A percentile compares a stretch with the other conserved stretches of the same genome.
phyloP scores from a whole-genome alignment of 345 rosid genomes.

The Reutealis trisperma region DNA sequence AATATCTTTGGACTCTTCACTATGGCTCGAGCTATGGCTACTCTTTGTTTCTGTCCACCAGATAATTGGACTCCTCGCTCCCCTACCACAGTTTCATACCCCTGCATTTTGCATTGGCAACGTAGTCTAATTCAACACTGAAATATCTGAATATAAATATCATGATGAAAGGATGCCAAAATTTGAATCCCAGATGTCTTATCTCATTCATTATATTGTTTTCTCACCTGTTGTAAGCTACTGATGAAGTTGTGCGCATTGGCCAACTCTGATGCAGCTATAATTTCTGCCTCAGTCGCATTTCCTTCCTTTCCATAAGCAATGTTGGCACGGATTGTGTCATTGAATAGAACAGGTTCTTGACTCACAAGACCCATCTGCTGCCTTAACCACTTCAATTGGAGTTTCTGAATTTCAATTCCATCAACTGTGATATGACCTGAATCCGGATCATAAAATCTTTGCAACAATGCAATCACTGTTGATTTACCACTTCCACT shows the following conservation, averaged over 20 bases:
- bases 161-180: too few relatives aligned
- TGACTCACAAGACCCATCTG: conserved; percentile 47
- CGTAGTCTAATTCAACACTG: neutral
- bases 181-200: neutral
- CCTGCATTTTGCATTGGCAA: conserved; percentile 35
- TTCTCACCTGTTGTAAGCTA: conserved; percentile 36
- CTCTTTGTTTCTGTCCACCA: conserved; percentile 51
- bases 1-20: conserved; percentile 45
- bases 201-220: neutral
- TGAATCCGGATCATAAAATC: conserved; percentile 62
- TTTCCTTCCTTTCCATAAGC: conserved; percentile 62
- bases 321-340: conserved; percentile 63
- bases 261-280: conserved; percentile 52
- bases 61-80: conserved; percentile 57
- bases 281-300: conserved; percentile 54
- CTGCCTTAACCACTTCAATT: conserved; percentile 62
- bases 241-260: conserved; percentile 63
- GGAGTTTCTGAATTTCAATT: conserved; percentile 47
- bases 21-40: conserved; percentile 48
- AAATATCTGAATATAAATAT: too few relatives aligned
- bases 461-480: conserved; percentile 52
- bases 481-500: conserved; percentile 77
- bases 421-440: conserved; percentile 54
- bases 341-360: conserved; percentile 64
- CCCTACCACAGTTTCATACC: conserved; percentile 49